Percentiles rank a stretch among this genome's conserved stretches.
These are phyloP conservation scores for Acrasis kona DNA, from an alignment of 78 protist genomes.

Conservation along the genomic window DNA sequence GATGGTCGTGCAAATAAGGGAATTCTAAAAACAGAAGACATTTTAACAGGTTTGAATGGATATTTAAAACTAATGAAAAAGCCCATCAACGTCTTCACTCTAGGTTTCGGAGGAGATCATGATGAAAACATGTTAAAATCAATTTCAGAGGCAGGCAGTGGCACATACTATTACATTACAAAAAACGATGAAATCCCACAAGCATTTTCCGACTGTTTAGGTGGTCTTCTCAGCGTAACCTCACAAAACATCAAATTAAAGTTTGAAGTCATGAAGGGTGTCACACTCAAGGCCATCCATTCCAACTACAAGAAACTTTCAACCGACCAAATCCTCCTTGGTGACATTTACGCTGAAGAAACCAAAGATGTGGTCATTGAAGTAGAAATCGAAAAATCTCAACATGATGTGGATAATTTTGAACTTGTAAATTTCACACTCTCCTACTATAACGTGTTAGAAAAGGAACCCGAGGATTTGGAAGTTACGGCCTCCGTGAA, in stretches of 20 bases:
- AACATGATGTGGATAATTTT: background rate
- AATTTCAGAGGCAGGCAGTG: constrained; percentile 13
- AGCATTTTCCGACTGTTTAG: constrained; percentile 36
- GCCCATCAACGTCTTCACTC: background rate
- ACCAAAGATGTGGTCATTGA: background rate
- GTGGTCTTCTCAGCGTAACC: constrained; percentile 37
- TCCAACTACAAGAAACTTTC: background rate
- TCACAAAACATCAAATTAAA: constrained; percentile 10
- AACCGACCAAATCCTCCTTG: background rate
- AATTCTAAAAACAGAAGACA: background rate
- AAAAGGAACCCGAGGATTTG: background rate
- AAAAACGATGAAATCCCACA: background rate
- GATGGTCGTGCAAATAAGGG: constrained; percentile 50
- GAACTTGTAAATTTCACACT: background rate
- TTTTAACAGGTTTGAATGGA: background rate
- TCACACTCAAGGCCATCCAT: background rate
- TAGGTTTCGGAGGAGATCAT: constrained; percentile 34
- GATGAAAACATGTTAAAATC: constrained; percentile 1
- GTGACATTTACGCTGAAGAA: constrained; percentile 16
- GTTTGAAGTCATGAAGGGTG: constrained; percentile 1
- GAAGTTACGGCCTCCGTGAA: background rate
- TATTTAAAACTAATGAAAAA: background rate
- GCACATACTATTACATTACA: constrained; percentile 34
- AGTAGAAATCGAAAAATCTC: background rate
- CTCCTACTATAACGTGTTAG: background rate